These are phyloP conservation scores for Beauveria asiatica DNA, from an alignment of 2,329 filamentous ascomycete genomes.

Conservation along the genomic window DNA sequence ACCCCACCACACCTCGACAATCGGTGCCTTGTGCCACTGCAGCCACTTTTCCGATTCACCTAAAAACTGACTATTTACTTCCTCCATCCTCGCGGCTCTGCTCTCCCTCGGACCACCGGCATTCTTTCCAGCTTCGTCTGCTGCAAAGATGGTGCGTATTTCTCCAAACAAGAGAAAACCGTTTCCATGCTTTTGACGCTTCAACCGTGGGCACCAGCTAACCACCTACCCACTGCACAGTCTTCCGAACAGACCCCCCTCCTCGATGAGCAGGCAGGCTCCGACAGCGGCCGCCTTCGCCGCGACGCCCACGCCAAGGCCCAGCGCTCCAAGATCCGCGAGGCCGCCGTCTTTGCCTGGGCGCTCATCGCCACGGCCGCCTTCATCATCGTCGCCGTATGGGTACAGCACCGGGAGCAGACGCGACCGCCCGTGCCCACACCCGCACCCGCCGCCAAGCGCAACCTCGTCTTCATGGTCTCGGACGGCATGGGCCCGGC, in stretches of 20 bases:
- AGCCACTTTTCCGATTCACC: too few species aligned
- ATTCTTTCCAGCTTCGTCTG: not conserved
- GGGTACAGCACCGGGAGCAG: constrained; percentile 61
- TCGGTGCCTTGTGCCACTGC: not conserved
- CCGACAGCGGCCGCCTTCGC: not conserved
- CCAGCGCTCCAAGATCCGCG: constrained; percentile 44
- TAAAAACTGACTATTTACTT: not conserved
- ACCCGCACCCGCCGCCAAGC: constrained; percentile 54
- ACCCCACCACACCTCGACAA: not conserved
- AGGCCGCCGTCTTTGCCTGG: constrained; percentile 73
- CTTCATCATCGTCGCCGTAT: constrained; percentile 73
- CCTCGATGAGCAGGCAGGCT: not conserved
- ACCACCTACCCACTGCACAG: not conserved
- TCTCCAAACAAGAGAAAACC: too few species aligned
- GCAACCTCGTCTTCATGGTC: constrained; percentile 97
- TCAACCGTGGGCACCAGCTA: not conserved
- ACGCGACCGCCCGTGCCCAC: constrained; percentile 24
- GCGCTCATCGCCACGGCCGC: constrained; percentile 70
- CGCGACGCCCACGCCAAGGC: not conserved
- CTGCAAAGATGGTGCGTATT: not conserved
- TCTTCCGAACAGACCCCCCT: constrained; percentile 9
- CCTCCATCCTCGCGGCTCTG: not conserved
- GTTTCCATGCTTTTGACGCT: not conserved
- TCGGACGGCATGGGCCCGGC: constrained; percentile 98
- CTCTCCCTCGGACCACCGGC: not conserved